Percentiles rank a stretch among this genome's conserved stretches.
Evolutionary conservation across 108 stramenopile species (phyloP).

Genomic region (Conticribra weissflogii): DNA sequence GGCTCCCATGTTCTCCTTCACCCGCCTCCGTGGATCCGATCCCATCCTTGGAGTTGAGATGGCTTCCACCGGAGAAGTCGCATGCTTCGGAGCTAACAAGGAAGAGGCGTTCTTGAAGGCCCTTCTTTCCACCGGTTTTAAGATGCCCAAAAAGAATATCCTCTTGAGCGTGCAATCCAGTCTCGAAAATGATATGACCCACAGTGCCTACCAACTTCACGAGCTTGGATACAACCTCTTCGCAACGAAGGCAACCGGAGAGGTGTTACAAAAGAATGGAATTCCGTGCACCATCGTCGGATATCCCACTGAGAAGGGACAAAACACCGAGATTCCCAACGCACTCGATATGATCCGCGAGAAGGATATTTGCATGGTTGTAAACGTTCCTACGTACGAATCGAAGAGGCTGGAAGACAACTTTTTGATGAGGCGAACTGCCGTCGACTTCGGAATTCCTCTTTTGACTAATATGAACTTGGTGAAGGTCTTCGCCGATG

Average conservation of each 20-base stretch:
- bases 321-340: conserved; percentile 58
- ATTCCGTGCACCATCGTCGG: conserved; percentile 83
- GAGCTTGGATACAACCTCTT: conserved; percentile 91
- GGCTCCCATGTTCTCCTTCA: conserved; percentile 99
- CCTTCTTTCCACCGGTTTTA: conserved; percentile 92
- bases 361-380: conserved; percentile 88
- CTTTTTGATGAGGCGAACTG: conserved; percentile 93
- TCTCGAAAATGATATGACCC: conserved; percentile 86
- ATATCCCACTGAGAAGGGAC: conserved; percentile 79
- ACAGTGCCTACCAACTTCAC: conserved; percentile 85
- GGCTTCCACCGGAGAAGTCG: conserved; percentile 99
- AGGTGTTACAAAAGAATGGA: conserved; percentile 81
- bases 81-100: conserved; percentile 96
- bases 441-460: conserved; percentile 94
- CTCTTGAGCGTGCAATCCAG: conserved; percentile 82
- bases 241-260: conserved; percentile 89
- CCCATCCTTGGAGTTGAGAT: conserved; percentile 99
- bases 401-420: conserved; percentile 87
- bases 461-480: conserved; percentile 95
- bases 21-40: conserved; percentile 97
- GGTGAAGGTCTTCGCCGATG: conserved; percentile 87
- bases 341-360: conserved; percentile 81
- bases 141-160: conserved; percentile 95
- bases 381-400: conserved; percentile 93
- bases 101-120: conserved; percentile 99